Conservation (phyloP, 140 eudicot species). For the Bidens hawaiensis region DNA sequence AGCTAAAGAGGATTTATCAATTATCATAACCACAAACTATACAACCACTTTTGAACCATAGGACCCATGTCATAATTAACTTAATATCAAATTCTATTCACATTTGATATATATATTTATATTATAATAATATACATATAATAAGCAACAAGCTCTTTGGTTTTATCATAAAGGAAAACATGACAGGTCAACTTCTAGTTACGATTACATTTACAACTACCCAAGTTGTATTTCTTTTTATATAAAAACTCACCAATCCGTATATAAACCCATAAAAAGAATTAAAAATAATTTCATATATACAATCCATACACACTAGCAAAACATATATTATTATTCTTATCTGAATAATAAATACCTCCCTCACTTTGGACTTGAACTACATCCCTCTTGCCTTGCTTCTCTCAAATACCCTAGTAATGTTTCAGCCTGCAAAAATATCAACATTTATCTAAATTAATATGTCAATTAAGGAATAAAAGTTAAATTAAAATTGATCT, state of each 20-base stretch:
- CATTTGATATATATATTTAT: too few species aligned
- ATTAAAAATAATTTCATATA: conserved; percentile 17
- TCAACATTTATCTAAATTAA: too few species aligned
- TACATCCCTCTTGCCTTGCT: conserved; percentile 81
- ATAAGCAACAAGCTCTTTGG: conserved; percentile 20
- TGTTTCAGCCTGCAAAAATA: conserved; percentile 66
- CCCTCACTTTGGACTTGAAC: conserved; percentile 53
- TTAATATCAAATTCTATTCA: too few species aligned
- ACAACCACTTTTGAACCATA: background rate
- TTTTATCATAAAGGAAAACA: conserved; percentile 11
- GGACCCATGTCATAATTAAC: background rate
- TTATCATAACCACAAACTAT: background rate
- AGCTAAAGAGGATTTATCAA: background rate
- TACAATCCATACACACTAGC: conserved; percentile 43
- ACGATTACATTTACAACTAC: conserved; percentile 28
- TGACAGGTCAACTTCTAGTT: conserved; percentile 30
- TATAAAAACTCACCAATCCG: conserved; percentile 27
- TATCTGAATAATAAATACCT: conserved; percentile 15
- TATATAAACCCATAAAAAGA: conserved; percentile 42
- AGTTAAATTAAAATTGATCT: background rate
- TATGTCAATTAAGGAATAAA: background rate
- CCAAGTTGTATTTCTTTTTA: conserved; percentile 2
- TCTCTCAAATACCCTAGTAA: conserved; percentile 82
- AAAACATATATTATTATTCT: conserved; percentile 25
- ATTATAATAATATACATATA: too few species aligned